These are phyloP conservation scores for Mariannaea elegans DNA, from an alignment of 2,329 filamentous ascomycete species.

Conservation along the genomic window DNA sequence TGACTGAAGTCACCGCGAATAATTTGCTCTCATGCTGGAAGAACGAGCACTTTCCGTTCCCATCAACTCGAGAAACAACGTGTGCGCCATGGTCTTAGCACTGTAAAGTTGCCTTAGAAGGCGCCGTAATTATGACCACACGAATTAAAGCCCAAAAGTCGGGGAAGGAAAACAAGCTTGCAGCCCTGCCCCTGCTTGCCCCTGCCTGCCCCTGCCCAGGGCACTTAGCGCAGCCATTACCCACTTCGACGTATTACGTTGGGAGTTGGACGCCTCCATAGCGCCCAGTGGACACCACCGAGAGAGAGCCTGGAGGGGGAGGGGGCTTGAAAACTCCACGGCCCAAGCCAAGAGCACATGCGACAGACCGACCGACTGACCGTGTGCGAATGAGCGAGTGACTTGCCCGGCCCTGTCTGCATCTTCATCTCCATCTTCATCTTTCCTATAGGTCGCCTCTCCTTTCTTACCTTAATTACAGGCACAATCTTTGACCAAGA, in stretches of 20 bases:
- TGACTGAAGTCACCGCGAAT: too few relatives aligned
- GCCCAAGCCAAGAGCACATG: neutral
- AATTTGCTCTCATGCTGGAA: too few relatives aligned
- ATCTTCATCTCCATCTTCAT: neutral
- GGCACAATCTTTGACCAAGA: too few relatives aligned
- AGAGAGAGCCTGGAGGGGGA: neutral
- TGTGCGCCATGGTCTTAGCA: neutral
- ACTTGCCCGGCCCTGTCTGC: neutral
- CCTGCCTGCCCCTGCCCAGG: neutral
- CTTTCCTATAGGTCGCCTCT: neutral
- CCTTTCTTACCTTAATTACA: too few relatives aligned
- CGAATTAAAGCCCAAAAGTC: neutral
- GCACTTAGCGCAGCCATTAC: neutral
- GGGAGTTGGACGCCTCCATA: neutral
- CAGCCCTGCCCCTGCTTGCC: neutral
- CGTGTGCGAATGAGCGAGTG: neutral
- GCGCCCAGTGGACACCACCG: neutral
- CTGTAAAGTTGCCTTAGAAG: neutral
- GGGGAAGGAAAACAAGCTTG: neutral
- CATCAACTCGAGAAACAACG: too few relatives aligned
- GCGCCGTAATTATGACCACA: neutral
- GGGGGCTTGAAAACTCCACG: conserved; percentile 1
- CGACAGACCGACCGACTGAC: conserved; percentile 3
- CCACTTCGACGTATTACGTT: neutral
- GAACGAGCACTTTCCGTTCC: too few relatives aligned